phyloP scores from a whole-genome alignment of 2,329 filamentous ascomycete species.

The Rhynchosporium graminicola region DNA sequence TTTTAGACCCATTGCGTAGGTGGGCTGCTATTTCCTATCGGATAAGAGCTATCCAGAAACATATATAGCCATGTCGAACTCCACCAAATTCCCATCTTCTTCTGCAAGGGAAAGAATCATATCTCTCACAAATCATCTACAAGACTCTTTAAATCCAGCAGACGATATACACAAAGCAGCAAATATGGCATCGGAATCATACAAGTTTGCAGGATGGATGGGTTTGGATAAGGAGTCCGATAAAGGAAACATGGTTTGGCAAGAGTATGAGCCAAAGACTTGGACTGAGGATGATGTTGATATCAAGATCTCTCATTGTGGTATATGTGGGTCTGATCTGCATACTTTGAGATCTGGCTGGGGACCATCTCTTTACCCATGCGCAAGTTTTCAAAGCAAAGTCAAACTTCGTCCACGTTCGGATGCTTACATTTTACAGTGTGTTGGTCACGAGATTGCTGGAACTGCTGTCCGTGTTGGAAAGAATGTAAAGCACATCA shows the following conservation, averaged over 20 bases:
- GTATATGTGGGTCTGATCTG: constrained; percentile 42
- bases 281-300: constrained; percentile 55
- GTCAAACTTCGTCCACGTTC: too few species aligned
- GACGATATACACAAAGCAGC: constrained; percentile 30
- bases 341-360: constrained; percentile 41
- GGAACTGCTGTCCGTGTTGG: constrained; percentile 51
- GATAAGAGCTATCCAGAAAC: constrained; percentile 12
- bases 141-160: constrained; percentile 29
- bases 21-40: constrained; percentile 1
- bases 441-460: constrained; percentile 54
- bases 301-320: constrained; percentile 53
- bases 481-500: constrained; percentile 45
- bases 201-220: constrained; percentile 45
- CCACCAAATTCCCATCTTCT: constrained; percentile 27
- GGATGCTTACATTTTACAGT: constrained; percentile 22
- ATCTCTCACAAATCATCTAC: constrained; percentile 34
- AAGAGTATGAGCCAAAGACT: constrained; percentile 48
- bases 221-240: constrained; percentile 39
- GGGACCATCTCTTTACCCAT: constrained; percentile 44
- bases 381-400: constrained; percentile 22
- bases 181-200: constrained; percentile 33
- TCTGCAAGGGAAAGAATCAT: constrained; percentile 31
- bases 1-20: constrained; percentile 24
- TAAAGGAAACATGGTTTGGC: constrained; percentile 42
- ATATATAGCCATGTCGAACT: constrained; percentile 28